These are phyloP conservation scores for Brassica nigra DNA, from an alignment of 345 rosid species.

Conservation along the genomic window DNA sequence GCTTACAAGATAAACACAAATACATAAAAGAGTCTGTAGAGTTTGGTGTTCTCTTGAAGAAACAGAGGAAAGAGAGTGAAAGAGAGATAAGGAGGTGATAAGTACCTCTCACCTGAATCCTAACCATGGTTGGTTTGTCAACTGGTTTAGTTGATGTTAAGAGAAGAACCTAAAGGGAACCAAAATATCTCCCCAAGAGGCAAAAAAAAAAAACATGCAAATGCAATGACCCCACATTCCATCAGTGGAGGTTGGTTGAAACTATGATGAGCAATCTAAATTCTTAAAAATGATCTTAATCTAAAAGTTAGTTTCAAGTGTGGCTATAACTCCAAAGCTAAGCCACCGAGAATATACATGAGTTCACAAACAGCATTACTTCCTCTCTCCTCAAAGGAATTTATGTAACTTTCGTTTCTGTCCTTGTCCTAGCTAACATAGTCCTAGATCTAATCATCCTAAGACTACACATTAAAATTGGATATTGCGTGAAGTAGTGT, in stretches of 20 bases:
- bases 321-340: conserved; percentile 66
- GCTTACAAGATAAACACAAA: conserved; percentile 34
- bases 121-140: conserved; percentile 90
- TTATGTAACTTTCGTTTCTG: conserved; percentile 18
- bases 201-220: conserved; percentile 43
- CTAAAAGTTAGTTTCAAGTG: conserved; percentile 47
- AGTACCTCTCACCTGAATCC: conserved; percentile 64
- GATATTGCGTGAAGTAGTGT: conserved; percentile 47
- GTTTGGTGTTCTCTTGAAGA: conserved; percentile 16
- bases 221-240: conserved; percentile 70
- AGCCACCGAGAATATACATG: conserved; percentile 62
- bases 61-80: conserved; percentile 35
- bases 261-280: conserved; percentile 44
- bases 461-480: conserved; percentile 56
- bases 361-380: conserved; percentile 23
- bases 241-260: conserved; percentile 51
- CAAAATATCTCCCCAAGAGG: conserved; percentile 87
- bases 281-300: conserved; percentile 38
- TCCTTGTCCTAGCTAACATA: conserved; percentile 48
- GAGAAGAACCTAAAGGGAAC: conserved; percentile 75
- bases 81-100: conserved; percentile 40
- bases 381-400: conserved; percentile 57
- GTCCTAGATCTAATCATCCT: conserved; percentile 67
- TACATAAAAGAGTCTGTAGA: conserved; percentile 29
- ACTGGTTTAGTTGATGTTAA: conserved; percentile 46